Evolutionary conservation across 176 grass and related monocot genomes (phyloP), one percentile per base, ranked within the genome.

Genomic region (Rhynchospora breviuscula): DNA sequence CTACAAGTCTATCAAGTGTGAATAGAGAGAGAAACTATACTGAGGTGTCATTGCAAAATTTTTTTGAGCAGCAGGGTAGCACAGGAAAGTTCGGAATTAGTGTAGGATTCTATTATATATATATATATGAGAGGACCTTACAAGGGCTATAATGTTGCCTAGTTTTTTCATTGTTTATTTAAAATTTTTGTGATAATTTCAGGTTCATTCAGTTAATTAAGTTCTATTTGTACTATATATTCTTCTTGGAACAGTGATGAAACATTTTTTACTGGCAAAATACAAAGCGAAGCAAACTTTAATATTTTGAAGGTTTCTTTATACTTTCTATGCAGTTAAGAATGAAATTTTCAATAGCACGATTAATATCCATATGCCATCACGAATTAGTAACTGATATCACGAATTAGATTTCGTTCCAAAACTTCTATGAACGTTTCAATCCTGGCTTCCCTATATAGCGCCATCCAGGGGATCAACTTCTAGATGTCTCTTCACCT

Each of bases 1-100:
- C 86, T 98, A 98, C 87, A 91, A 91, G 66, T 98, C 92, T 46
- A 98, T 94, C 87, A 98, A 98, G 82, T 98, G 92, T 78, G 95
- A 98, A 88, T 94, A 85, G 86, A 53, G 69, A 67, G 2, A 53
- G 21, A 52, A 33, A 61, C 45, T 52, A 75, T 52, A 79, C 68
- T 29, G 62, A 89, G 62, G 81, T 71, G 79, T 79, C 82, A 84
- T 78, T 87, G 81, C 43, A 90, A 86, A 89, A 83, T 87, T 92
- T 85, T 89, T 84, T 67, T 35, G 11, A 77, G 79, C 84, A 74
- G 86, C 86, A 81, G 79, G 87, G 79, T 87, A 90, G 63, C 90
- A 88, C 88, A 79, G 88, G 84, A 65, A 84, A 62, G 79, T 81
- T 88, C 65, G 83, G 85, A 84, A 88, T 90, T 87, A 88, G 87